Conservation (phyloP, 306 rosid species). For the Vicia sativa region DNA sequence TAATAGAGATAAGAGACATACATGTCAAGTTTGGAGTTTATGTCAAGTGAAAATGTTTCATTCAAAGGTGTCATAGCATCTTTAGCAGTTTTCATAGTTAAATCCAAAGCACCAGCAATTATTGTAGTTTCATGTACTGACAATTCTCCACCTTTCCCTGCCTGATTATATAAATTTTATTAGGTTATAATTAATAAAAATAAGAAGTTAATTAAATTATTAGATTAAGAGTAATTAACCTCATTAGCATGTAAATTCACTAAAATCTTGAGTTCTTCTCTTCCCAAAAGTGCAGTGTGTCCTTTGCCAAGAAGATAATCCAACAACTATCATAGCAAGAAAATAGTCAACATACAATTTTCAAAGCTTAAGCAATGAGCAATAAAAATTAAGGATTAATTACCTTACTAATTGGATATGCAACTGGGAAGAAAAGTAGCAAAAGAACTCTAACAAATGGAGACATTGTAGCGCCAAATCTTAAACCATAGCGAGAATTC, state of each 20-base stretch:
- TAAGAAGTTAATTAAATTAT: slow-evolving; percentile 14
- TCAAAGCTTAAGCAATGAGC: not conserved
- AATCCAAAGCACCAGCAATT: slow-evolving; percentile 73
- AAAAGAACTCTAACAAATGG: slow-evolving; percentile 45
- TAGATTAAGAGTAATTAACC: slow-evolving; percentile 33
- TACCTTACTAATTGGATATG: slow-evolving; percentile 78
- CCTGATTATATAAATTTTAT: slow-evolving; percentile 32
- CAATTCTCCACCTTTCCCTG: slow-evolving; percentile 51
- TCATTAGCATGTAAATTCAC: slow-evolving; percentile 45
- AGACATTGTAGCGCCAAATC: slow-evolving; percentile 41
- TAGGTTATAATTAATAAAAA: not conserved
- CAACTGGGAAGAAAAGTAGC: slow-evolving; percentile 58
- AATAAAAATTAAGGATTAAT: not conserved
- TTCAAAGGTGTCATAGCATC: slow-evolving; percentile 79
- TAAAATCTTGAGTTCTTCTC: slow-evolving; percentile 42
- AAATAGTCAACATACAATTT: slow-evolving; percentile 13
- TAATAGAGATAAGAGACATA: slow-evolving; percentile 32
- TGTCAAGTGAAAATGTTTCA: slow-evolving; percentile 65
- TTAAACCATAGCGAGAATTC: slow-evolving; percentile 46
- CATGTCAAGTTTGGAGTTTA: slow-evolving; percentile 69
- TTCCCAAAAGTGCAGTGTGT: slow-evolving; percentile 44
- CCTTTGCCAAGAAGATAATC: slow-evolving; percentile 49
- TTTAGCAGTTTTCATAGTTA: slow-evolving; percentile 62
- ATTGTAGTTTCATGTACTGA: slow-evolving; percentile 63
- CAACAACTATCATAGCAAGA: slow-evolving; percentile 37